Base-by-base conservation (phyloP, 2,329 filamentous ascomycete species). In the Trichophyton schoenleinii region DNA sequence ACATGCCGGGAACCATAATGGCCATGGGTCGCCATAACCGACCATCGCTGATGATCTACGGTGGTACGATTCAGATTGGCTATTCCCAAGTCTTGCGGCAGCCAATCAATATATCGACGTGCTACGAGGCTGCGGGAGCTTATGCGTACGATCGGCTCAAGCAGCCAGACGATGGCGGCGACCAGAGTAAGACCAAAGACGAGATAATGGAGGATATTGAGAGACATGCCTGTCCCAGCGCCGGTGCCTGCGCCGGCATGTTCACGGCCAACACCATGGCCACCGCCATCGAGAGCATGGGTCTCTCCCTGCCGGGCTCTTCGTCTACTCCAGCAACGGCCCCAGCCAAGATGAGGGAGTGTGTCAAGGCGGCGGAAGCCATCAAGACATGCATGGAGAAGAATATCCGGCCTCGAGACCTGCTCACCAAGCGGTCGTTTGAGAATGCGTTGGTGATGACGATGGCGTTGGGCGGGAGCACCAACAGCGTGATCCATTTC, bases 221-320 rank as follows among this genome's bases (percentile, higher is more conserved):
- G 76, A 79, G 78, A 64, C 82, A 94, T 69, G 86, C 90, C 1
- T 95, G 91, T 71, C 87, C 87, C 0, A 84, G 85, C 7, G 83
- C 84, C 1, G 90, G 90, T 34, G 91, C 89, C 0, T 95, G 90
- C 65, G 89, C 89, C 55, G 90, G 91, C 18, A 95, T 95, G 91
- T 96, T 91, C 77, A 96, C 91, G 0, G 91, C 91, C 65, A 95
- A 95, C 75, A 95, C 90, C 25, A 92, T 96, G 89, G 88, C 89
- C 3, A 92, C 88, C 0, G 89, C 88, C 13, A 90, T 95, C 65
- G 90, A 96, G 77, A 89, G 88, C 48, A 90, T 96, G 81, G 91
- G 91, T 31, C 79, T 95, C 34, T 85, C 85, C 0, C 79, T 95
- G 6, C 89, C 91, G 0, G 90, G 90, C 0, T 94, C 89, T 0